These are phyloP conservation scores for Ascochyta lentis DNA, from an alignment of 2,329 filamentous ascomycete species.

Conservation along the genomic window DNA sequence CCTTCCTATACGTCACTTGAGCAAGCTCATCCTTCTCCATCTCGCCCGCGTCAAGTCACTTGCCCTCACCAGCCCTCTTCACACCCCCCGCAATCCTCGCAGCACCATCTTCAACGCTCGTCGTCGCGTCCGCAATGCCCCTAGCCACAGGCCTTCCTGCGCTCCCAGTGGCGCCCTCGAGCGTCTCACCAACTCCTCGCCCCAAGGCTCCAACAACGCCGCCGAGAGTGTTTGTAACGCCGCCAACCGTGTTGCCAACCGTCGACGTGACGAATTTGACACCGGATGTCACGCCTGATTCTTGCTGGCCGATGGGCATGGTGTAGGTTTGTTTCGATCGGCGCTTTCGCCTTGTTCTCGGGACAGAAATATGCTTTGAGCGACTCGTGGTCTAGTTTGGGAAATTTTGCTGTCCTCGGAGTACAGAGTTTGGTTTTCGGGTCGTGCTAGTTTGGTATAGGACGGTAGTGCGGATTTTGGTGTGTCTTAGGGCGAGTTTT, in stretches of 20 bases:
- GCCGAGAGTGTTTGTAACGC: conserved; percentile 60
- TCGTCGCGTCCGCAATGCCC: conserved; percentile 51
- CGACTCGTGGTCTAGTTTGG: conserved; percentile 1
- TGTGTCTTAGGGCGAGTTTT: conserved; percentile 2
- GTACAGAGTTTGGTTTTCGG: conserved; percentile 4
- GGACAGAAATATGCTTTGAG: background rate
- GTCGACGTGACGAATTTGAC: conserved; percentile 64
- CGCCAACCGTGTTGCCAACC: conserved; percentile 62
- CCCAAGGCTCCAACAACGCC: conserved; percentile 59
- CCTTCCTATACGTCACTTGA: background rate
- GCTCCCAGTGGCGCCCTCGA: conserved; percentile 56
- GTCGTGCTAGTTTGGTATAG: conserved; percentile 10
- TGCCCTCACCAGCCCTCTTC: conserved; percentile 57
- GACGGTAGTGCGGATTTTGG: conserved; percentile 5
- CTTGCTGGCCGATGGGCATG: conserved; percentile 48
- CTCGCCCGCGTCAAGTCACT: conserved; percentile 31
- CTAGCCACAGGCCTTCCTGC: conserved; percentile 52
- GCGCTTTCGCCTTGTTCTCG: conserved; percentile 1
- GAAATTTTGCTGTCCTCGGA: background rate
- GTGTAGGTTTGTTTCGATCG: conserved; percentile 15
- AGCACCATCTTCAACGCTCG: conserved; percentile 54
- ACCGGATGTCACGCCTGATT: conserved; percentile 58
- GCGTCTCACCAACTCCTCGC: conserved; percentile 53
- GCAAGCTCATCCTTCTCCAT: background rate
- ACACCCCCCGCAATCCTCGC: conserved; percentile 53